These are phyloP conservation scores for Triticum aestivum DNA, from an alignment of 176 grass and related monocot genomes.

Conservation along the genomic window DNA sequence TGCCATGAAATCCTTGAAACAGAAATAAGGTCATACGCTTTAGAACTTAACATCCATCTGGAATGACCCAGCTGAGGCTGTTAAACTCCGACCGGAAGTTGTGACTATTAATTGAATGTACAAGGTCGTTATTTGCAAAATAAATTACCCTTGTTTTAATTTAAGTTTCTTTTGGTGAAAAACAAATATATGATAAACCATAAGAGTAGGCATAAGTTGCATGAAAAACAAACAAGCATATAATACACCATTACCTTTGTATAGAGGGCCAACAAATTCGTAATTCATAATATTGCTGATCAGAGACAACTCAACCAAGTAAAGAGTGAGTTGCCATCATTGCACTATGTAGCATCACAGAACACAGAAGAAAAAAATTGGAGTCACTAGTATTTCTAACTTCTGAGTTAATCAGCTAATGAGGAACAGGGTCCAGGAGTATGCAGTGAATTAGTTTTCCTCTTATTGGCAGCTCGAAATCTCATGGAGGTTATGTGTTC, in stretches of 20 bases:
- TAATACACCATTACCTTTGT: background rate
- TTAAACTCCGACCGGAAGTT: background rate
- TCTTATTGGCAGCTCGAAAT: background rate
- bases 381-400: background rate
- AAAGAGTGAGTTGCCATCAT: background rate
- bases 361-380: background rate
- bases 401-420: background rate
- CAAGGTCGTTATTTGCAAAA: background rate
- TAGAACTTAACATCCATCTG: background rate
- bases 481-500: background rate
- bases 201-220: background rate
- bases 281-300: background rate
- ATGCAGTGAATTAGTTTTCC: background rate
- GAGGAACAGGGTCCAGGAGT: background rate
- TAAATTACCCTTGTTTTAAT: background rate
- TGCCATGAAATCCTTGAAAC: background rate
- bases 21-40: background rate
- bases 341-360: background rate
- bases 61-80: conserved; percentile 5
- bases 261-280: background rate
- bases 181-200: background rate
- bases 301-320: background rate
- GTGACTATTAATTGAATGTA: background rate
- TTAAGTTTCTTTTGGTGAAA: background rate
- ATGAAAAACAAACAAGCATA: background rate